A percentile compares a stretch with the other conserved stretches of the same genome.
Evolutionary conservation across 805 yeast species (phyloP).

Genomic region (Candida nitratophila): DNA sequence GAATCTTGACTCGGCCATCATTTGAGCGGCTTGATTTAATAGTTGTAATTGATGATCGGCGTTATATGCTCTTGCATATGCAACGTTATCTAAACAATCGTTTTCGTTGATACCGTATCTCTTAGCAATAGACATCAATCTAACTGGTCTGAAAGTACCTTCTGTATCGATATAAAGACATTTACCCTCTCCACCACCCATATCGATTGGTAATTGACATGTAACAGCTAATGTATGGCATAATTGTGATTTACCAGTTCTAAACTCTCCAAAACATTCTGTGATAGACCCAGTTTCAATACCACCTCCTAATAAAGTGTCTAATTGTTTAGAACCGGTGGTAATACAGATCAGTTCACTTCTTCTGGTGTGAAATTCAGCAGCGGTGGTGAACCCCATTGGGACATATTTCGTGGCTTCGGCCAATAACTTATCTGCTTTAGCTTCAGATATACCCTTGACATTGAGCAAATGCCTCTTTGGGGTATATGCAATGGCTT

Average conservation of each 20-base stretch:
- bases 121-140: constrained; percentile 83
- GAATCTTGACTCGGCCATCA: constrained; percentile 94
- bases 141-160: constrained; percentile 91
- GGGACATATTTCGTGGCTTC: constrained; percentile 88
- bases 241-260: constrained; percentile 95
- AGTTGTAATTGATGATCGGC: constrained; percentile 93
- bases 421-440: constrained; percentile 75
- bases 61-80: constrained; percentile 94
- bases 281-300: constrained; percentile 96
- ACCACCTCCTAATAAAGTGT: constrained; percentile 92
- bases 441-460: constrained; percentile 92
- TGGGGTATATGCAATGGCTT: constrained; percentile 89
- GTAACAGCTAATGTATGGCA: constrained; percentile 97
- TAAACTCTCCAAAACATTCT: constrained; percentile 93
- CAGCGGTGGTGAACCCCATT: constrained; percentile 95
- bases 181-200: constrained; percentile 99
- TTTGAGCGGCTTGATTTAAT: constrained; percentile 81
- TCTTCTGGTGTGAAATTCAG: constrained; percentile 85
- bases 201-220: constrained; percentile 90
- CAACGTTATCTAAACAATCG: constrained; percentile 94
- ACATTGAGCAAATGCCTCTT: constrained; percentile 68
- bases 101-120: constrained; percentile 88
- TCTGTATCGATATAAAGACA: constrained; percentile 95
- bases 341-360: constrained; percentile 88
- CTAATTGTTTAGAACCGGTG: constrained; percentile 92